These are phyloP conservation scores for Tetradesmus lagerheimii DNA, from an alignment of 139 green algal genomes.

Conservation along the genomic window DNA sequence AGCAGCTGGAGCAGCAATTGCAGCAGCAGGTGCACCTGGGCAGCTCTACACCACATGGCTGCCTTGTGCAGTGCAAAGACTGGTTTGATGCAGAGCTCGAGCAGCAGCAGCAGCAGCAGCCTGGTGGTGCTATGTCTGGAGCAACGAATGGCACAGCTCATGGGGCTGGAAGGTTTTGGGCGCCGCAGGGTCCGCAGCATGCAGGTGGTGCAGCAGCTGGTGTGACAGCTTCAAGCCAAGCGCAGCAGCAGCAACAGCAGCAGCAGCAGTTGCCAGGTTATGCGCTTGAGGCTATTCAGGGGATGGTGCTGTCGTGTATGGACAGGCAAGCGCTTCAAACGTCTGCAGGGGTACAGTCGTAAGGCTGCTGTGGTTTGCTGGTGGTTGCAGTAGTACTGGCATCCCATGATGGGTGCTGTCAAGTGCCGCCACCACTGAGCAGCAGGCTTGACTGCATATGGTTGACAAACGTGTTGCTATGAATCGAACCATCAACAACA, in stretches of 20 bases:
- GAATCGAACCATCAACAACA: too few species aligned
- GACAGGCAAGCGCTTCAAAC: conserved; percentile 13
- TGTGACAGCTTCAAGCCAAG: background rate
- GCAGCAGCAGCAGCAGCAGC: background rate
- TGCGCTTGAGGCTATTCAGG: conserved; percentile 27
- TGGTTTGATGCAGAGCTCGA: conserved; percentile 2
- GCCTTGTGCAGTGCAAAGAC: background rate
- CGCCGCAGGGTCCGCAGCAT: background rate
- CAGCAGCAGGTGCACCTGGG: conserved; percentile 12
- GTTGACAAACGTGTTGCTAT: too few species aligned
- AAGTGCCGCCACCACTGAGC: too few species aligned
- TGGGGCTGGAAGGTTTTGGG: background rate
- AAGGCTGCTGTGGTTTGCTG: background rate
- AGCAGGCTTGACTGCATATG: too few species aligned
- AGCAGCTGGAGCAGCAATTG: conserved; percentile 33
- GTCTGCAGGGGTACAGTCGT: background rate
- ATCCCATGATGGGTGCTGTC: too few species aligned
- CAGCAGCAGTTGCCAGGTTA: conserved; percentile 5
- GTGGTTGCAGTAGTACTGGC: background rate
- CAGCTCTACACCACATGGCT: background rate
- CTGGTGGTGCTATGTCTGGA: too few species aligned
- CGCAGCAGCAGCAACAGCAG: background rate
- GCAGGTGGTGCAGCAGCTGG: background rate
- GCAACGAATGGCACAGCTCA: too few species aligned
- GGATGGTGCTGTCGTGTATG: conserved; percentile 35